Evolutionary conservation across 2,329 filamentous ascomycete species (phyloP), one percentile per base, ranked within the genome.

Genomic region (Calcarisporium arbuscula): DNA sequence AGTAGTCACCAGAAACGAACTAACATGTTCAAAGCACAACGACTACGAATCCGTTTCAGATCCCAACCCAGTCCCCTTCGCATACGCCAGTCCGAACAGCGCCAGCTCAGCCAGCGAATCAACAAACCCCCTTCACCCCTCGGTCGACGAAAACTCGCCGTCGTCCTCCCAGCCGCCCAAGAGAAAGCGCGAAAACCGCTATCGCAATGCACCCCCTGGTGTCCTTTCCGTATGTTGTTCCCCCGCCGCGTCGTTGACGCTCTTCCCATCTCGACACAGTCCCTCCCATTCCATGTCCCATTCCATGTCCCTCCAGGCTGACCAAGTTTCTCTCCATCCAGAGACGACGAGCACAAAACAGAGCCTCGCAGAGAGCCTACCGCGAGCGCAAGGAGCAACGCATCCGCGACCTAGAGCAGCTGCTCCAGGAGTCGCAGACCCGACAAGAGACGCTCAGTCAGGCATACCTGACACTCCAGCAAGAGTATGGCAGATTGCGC

Each of bases 401-500:
- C 41, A 79, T 80, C 48, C 71, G 72, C 41, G 77, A 81, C 45
- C 68, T 82, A 15, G 77, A 81, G 52, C 51, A 62, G 22, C 67
- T 76, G 46, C 67, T 81, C 20, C 56, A 56, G 30, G 67, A 72
- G 14, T 58, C 75, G 32, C 68, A 69, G 41, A 65, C 70, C 17
- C 72, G 69, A 45, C 74, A 79, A 51, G 69, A 68, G 39, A 62
- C 65, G 21, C 66, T 80, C 34, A 66, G 67, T 41, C 62, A 67
- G 33, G 73, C 72, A 5, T 77, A 78, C 48, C 56, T 62, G 19
- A 50, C 54, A n/a, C 60, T 76, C 16, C 68, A 73, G 31, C 45
- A 54, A 32, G 64, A 68, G 42, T 65, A 64, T 47, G 40, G 62
- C 35, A 56, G 57, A 35, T 56, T 68, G 18, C 40, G 49, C 14